These are phyloP conservation scores for Beauveria bassiana DNA, from an alignment of 2,329 filamentous ascomycete genomes.

Conservation along the genomic window DNA sequence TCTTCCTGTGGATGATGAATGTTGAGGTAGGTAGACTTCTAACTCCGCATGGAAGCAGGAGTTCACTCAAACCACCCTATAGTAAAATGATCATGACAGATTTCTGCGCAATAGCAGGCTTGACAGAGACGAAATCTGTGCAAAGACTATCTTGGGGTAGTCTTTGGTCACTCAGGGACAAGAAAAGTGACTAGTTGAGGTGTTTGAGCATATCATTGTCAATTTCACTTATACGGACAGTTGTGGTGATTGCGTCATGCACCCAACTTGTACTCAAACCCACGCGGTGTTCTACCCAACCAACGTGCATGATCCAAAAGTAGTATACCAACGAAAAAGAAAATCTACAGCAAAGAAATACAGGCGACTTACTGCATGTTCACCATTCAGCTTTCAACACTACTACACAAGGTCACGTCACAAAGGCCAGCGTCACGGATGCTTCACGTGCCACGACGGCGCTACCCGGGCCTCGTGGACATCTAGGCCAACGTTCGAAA, in stretches of 20 bases:
- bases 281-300: not conserved
- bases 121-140: not conserved
- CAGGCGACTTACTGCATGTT: not conserved
- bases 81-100: not conserved
- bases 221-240: not conserved
- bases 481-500: not conserved
- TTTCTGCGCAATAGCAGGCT: not conserved
- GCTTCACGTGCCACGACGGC: not conserved
- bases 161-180: not conserved
- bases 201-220: no score
- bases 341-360: not conserved
- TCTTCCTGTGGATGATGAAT: not conserved
- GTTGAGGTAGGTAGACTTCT: not conserved
- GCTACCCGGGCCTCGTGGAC: not conserved
- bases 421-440: not conserved
- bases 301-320: not conserved
- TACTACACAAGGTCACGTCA: not conserved
- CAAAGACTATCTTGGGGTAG: not conserved
- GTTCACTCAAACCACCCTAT: conserved; percentile 1
- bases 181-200: not conserved
- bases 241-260: not conserved
- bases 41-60: not conserved
- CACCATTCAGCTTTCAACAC: no score
- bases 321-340: not conserved
- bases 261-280: not conserved